Evolutionary conservation across 108 stramenopile species (phyloP).

Genomic region (Pseudonitzschia multiseries): DNA sequence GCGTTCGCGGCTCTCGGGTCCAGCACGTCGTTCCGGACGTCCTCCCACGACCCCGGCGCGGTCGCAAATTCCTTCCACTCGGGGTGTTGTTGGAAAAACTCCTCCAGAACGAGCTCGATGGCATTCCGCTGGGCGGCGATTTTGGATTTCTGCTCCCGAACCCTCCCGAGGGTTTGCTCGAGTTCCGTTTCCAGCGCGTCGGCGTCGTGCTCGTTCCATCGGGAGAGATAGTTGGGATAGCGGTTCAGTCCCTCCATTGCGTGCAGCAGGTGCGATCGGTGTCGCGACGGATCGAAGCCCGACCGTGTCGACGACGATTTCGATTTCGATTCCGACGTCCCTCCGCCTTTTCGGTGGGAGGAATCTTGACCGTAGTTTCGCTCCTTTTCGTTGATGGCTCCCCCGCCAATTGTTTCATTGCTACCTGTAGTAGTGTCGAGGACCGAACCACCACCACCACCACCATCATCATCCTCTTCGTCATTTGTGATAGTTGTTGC

Average conservation of each 20-base stretch:
- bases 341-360: background rate
- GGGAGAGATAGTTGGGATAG: constrained; percentile 73
- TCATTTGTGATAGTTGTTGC: too few relatives aligned
- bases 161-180: constrained; percentile 47
- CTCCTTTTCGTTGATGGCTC: constrained; percentile 80
- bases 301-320: background rate
- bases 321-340: background rate
- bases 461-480: too few relatives aligned
- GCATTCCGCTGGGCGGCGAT: constrained; percentile 1
- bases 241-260: constrained; percentile 79
- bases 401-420: constrained; percentile 47
- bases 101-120: constrained; percentile 17
- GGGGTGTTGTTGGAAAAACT: constrained; percentile 20
- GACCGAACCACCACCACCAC: too few relatives aligned
- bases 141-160: constrained; percentile 45
- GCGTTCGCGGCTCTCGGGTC: constrained; percentile 31
- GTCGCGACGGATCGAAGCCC: constrained; percentile 43
- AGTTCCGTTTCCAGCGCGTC: constrained; percentile 54
- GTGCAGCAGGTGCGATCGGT: constrained; percentile 67
- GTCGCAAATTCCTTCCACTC: constrained; percentile 22
- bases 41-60: constrained; percentile 41
- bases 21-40: constrained; percentile 28
- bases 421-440: background rate
- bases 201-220: constrained; percentile 56
- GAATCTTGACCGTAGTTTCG: constrained; percentile 29